Conservation (phyloP, 2,329 filamentous ascomycete genomes). For the Tolypocladium pustulatum region DNA sequence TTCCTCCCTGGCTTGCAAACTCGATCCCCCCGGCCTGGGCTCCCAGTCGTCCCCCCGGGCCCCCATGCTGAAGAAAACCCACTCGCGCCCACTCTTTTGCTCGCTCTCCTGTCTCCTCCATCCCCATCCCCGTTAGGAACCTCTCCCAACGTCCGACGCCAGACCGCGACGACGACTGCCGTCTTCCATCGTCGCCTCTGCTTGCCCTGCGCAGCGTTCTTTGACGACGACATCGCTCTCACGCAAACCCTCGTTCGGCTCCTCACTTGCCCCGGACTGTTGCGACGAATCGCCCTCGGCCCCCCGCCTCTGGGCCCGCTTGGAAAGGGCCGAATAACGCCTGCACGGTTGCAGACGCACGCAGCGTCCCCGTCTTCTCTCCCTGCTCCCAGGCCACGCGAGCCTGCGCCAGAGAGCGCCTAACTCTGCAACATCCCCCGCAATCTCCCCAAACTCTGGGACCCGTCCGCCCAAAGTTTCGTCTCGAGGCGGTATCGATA, state of each 20-base stretch:
- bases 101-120: background rate
- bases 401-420: background rate
- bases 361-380: conserved; percentile 10
- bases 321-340: conserved; percentile 27
- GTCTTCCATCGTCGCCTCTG: background rate
- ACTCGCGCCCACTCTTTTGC: background rate
- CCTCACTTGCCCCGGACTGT: conserved; percentile 5
- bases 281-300: background rate
- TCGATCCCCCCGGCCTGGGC: background rate
- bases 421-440: conserved; percentile 11
- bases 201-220: background rate
- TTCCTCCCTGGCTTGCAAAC: background rate
- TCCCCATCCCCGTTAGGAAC: background rate
- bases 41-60: background rate
- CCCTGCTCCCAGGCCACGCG: conserved; percentile 7
- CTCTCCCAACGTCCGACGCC: background rate
- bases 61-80: conserved; percentile 3
- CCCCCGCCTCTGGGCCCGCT: conserved; percentile 22
- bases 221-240: background rate
- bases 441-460: conserved; percentile 12
- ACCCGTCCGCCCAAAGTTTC: background rate
- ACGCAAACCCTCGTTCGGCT: background rate
- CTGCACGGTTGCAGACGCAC: conserved; percentile 17
- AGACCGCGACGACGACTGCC: background rate
- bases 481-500: conserved; percentile 3